phyloP scores from a whole-genome alignment of 2,329 filamentous ascomycete genomes.

The Setomelanomma holmii region DNA sequence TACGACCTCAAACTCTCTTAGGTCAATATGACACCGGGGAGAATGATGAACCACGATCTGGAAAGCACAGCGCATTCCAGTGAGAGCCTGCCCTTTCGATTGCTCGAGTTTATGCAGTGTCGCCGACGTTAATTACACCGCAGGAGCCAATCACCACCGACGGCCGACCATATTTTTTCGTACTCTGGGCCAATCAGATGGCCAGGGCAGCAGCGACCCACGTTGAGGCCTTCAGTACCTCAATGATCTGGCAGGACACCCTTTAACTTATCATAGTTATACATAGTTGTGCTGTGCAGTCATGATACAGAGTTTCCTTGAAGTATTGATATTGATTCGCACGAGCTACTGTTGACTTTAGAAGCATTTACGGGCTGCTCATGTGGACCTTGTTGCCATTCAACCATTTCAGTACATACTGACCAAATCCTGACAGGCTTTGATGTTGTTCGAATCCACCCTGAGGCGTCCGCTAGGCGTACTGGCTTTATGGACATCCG shows the following conservation, averaged over 20 bases:
- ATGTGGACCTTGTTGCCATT: too few relatives aligned
- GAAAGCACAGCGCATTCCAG: neutral
- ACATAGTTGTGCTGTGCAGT: too few relatives aligned
- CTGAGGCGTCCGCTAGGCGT: too few relatives aligned
- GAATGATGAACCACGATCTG: neutral
- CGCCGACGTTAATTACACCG: slow-evolving; percentile 1
- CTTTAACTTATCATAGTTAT: too few relatives aligned
- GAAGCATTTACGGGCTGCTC: too few relatives aligned
- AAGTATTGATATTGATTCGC: neutral
- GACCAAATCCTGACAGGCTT: too few relatives aligned
- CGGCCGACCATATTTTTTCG: neutral
- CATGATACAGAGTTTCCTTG: neutral
- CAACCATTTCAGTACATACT: too few relatives aligned
- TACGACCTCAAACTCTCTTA: neutral
- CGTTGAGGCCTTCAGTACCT: too few relatives aligned
- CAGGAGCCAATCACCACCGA: slow-evolving; percentile 1
- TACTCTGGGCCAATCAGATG: neutral
- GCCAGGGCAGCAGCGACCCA: neutral
- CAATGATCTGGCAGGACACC: too few relatives aligned
- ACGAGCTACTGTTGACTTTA: too few relatives aligned
- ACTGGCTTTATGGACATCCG: too few relatives aligned
- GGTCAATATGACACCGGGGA: neutral
- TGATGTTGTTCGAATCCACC: too few relatives aligned
- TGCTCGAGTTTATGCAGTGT: slow-evolving; percentile 1
- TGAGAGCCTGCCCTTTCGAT: neutral